Evolutionary conservation across 441 rosid genomes (phyloP).

Genomic region (Gossypium laxum): DNA sequence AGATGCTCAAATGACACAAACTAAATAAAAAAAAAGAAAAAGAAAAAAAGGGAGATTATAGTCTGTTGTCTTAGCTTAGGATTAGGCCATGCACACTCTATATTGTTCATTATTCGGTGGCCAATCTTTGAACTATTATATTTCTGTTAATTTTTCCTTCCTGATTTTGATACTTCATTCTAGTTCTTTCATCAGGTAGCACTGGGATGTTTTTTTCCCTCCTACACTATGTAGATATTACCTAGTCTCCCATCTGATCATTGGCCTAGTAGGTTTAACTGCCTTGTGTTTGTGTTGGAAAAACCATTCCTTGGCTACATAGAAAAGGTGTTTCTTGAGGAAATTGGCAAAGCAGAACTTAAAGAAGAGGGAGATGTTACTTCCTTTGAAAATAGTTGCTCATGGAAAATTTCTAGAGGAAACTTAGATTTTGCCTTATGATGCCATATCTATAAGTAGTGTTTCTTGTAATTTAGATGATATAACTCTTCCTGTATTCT

Average conservation of each 20-base stretch:
- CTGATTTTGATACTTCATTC: not conserved
- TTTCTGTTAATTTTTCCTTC: not conserved
- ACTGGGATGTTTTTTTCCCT: not conserved
- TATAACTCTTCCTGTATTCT: not conserved
- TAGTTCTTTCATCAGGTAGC: not conserved
- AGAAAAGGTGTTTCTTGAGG: not conserved
- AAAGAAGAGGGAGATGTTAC: not conserved
- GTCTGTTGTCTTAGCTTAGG: not conserved
- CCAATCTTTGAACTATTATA: conserved; percentile 1
- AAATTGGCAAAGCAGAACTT: not conserved
- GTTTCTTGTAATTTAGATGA: not conserved
- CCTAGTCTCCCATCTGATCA: not conserved
- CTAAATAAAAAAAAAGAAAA: not conserved
- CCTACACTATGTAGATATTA: not conserved
- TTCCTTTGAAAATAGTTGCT: not conserved
- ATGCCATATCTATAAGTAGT: not conserved
- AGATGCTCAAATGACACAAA: not conserved
- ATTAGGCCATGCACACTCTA: not conserved
- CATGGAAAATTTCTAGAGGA: not conserved
- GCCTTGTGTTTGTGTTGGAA: not conserved
- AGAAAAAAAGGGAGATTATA: not conserved
- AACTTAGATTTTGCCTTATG: not conserved
- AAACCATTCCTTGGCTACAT: not conserved
- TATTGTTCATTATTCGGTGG: not conserved
- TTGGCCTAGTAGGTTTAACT: not conserved